These are phyloP conservation scores for Hordeum marinum DNA, from an alignment of 176 grass and related monocot species.

Conservation along the genomic window DNA sequence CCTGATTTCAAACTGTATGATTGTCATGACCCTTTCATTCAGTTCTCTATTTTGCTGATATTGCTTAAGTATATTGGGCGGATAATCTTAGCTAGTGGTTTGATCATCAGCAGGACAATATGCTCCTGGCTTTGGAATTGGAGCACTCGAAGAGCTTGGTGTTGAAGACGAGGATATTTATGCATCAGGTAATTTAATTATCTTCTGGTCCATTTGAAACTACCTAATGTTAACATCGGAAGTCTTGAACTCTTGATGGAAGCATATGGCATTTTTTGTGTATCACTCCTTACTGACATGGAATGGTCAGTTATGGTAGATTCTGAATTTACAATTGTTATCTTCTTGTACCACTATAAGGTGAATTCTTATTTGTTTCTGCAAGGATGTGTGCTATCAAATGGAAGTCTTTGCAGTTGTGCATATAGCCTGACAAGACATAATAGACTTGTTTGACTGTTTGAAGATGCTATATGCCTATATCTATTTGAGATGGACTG, in stretches of 20 bases:
- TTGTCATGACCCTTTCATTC: constrained; percentile 11
- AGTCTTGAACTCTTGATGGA: constrained; percentile 8
- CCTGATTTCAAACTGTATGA: constrained; percentile 81
- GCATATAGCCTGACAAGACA: constrained; percentile 9
- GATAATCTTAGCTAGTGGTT: constrained; percentile 19
- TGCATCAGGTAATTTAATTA: constrained; percentile 73
- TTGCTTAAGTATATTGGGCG: neutral
- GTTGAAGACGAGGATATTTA: constrained; percentile 99
- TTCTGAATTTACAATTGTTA: neutral
- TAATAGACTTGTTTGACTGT: constrained; percentile 7
- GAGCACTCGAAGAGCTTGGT: constrained; percentile 96
- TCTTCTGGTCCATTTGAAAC: constrained; percentile 21
- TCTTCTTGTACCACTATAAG: neutral
- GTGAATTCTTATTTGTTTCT: neutral
- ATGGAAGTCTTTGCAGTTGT: neutral
- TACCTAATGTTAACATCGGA: neutral
- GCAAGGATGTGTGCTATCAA: neutral
- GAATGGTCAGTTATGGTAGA: neutral
- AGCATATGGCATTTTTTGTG: constrained; percentile 13
- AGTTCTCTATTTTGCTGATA: constrained; percentile 12
- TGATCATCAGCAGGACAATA: constrained; percentile 77
- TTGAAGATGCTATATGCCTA: neutral
- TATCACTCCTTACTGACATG: neutral
- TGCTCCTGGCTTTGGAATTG: constrained; percentile 94
- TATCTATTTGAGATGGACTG: neutral